Conservation (phyloP, 1,284 basidiomycete species). For the Amanita bisporigera region DNA sequence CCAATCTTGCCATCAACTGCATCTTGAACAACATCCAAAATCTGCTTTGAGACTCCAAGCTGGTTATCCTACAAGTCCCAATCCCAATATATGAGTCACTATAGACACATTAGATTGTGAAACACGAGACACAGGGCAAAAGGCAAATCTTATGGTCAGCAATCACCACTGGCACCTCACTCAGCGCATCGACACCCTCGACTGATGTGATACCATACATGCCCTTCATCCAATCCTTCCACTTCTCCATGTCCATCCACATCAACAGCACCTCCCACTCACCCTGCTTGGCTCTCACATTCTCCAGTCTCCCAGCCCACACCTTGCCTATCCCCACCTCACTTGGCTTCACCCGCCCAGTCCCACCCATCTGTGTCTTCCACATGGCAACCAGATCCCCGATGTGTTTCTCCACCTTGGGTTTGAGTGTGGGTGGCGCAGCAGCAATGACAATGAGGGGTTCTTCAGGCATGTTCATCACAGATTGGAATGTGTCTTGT, state of each 20-base stretch:
- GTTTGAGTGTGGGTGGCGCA: conserved; percentile 46
- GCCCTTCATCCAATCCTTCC: conserved; percentile 86
- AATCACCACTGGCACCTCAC: conserved; percentile 69
- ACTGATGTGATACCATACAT: conserved; percentile 73
- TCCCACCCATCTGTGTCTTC: conserved; percentile 54
- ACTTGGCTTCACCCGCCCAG: conserved; percentile 30
- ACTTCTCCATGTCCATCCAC: conserved; percentile 83
- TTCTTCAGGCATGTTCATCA: conserved; percentile 78
- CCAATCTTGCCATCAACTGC: conserved; percentile 60
- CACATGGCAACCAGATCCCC: conserved; percentile 66
- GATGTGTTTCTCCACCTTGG: conserved; percentile 54
- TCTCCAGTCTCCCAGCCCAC: background rate
- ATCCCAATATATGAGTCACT: conserved; percentile 76
- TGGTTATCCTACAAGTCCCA: conserved; percentile 54
- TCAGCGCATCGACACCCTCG: conserved; percentile 35
- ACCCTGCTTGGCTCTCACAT: conserved; percentile 16
- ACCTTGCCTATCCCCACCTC: background rate
- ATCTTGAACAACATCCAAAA: conserved; percentile 77
- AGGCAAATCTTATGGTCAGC: conserved; percentile 77
- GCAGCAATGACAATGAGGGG: conserved; percentile 82
- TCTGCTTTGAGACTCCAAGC: conserved; percentile 59
- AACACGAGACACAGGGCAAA: conserved; percentile 18
- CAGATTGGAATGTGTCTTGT: conserved; percentile 73
- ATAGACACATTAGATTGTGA: conserved; percentile 19
- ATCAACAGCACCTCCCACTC: conserved; percentile 77